These are phyloP conservation scores for Bjerkandera adusta DNA, from an alignment of 1,284 basidiomycete species.

Conservation along the genomic window DNA sequence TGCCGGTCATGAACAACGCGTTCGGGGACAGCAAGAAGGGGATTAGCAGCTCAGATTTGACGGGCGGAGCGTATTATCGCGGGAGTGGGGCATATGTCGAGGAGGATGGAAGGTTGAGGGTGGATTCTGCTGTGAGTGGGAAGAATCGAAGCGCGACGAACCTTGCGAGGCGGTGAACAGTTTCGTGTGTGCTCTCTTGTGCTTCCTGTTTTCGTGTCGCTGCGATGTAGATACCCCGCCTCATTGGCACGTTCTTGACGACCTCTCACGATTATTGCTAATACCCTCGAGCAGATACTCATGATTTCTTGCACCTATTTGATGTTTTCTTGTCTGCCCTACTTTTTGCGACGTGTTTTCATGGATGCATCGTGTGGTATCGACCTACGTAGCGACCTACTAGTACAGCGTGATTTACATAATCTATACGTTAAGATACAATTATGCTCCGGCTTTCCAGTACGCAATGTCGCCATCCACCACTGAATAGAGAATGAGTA, in stretches of 20 bases:
- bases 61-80: slow-evolving; percentile 21
- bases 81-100: slow-evolving; percentile 27
- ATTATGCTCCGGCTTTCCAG: slow-evolving; percentile 65
- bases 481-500: slow-evolving; percentile 44
- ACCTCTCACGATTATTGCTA: background rate
- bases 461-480: slow-evolving; percentile 83
- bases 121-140: slow-evolving; percentile 20
- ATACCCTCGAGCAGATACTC: too few species aligned
- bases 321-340: too few species aligned
- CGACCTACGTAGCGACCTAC: too few species aligned
- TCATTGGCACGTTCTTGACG: background rate
- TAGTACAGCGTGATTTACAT: slow-evolving; percentile 7
- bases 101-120: slow-evolving; percentile 27
- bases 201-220: too few species aligned
- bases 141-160: slow-evolving; percentile 28
- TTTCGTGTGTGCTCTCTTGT: too few species aligned
- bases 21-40: slow-evolving; percentile 41
- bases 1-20: slow-evolving; percentile 61
- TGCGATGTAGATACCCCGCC: background rate
- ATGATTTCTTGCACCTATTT: too few species aligned
- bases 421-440: background rate
- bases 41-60: slow-evolving; percentile 23
- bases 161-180: slow-evolving; percentile 25
- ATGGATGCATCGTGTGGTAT: too few species aligned
- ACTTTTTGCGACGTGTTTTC: too few species aligned